These are phyloP conservation scores for Sicyos edulis DNA, from an alignment of 306 rosid genomes.

Conservation along the genomic window DNA sequence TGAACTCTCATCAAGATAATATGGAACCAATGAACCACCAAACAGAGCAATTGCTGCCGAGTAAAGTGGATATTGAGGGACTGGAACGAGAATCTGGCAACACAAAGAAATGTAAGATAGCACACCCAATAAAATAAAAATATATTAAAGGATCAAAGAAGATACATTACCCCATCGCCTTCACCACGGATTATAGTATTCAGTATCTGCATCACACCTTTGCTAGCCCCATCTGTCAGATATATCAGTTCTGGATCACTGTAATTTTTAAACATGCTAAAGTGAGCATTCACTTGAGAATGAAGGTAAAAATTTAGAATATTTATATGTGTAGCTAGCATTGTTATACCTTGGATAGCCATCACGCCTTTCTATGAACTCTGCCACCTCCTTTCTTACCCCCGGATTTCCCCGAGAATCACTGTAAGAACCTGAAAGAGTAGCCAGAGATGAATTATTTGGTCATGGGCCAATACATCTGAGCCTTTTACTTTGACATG, in stretches of 20 bases:
- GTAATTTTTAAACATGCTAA: slow-evolving; percentile 34
- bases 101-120: slow-evolving; percentile 20
- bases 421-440: slow-evolving; percentile 80
- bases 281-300: slow-evolving; percentile 1
- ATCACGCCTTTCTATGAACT: slow-evolving; percentile 86
- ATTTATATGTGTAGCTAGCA: slow-evolving; percentile 1
- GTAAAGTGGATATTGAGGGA: slow-evolving; percentile 97
- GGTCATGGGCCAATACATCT: not conserved
- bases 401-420: slow-evolving; percentile 96
- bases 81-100: slow-evolving; percentile 88
- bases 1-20: slow-evolving; percentile 89
- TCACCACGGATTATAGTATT: slow-evolving; percentile 67
- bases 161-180: slow-evolving; percentile 82
- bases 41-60: slow-evolving; percentile 79
- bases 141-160: not conserved
- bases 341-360: slow-evolving; percentile 80
- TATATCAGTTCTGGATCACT: slow-evolving; percentile 91
- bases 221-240: slow-evolving; percentile 99
- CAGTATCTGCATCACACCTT: slow-evolving; percentile 96
- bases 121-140: slow-evolving; percentile 10
- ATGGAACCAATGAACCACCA: slow-evolving; percentile 95
- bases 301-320: not conserved
- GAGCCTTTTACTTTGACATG: not conserved
- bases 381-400: slow-evolving; percentile 85
- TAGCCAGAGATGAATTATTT: not conserved